Evolutionary conservation across 495 filamentous ascomycete genomes (phyloP).

Genomic region (Podospora tetraspora): DNA sequence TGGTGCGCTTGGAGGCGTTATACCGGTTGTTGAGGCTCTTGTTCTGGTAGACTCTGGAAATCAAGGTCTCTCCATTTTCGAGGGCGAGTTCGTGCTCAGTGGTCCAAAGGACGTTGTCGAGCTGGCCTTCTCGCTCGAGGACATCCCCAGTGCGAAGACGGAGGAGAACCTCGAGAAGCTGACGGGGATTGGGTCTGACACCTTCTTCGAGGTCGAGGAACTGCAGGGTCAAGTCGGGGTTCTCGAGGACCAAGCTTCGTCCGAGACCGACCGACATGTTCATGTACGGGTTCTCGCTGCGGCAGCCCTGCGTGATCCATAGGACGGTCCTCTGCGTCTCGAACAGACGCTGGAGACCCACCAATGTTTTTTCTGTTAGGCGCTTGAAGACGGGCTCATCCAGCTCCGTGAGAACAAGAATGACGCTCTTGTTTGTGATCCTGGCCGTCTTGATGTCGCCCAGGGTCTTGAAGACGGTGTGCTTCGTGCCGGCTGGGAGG

Average conservation of each 20-base stretch:
- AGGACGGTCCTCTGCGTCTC: conserved; percentile 31
- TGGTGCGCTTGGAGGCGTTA: background rate
- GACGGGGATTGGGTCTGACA: background rate
- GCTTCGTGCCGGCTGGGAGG: background rate
- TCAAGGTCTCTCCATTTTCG: background rate
- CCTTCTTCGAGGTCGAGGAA: conserved; percentile 27
- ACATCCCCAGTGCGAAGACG: background rate
- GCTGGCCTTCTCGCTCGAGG: conserved; percentile 1
- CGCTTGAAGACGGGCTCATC: conserved; percentile 34
- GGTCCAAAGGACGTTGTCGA: background rate
- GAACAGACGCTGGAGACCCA: conserved; percentile 28
- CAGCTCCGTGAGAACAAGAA: conserved; percentile 35
- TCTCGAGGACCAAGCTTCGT: conserved; percentile 17
- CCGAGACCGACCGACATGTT: conserved; percentile 19
- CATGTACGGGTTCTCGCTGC: conserved; percentile 10
- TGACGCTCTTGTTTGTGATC: conserved; percentile 18
- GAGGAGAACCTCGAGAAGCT: background rate
- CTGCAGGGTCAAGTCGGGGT: conserved; percentile 23
- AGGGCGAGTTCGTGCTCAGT: background rate
- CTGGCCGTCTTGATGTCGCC: background rate
- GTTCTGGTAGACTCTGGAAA: background rate
- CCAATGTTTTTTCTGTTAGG: conserved; percentile 9
- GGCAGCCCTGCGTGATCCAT: conserved; percentile 35
- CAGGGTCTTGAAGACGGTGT: background rate
- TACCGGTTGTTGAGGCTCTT: background rate